Conservation (phyloP, 1,139 yeast genomes). For the Lodderomyces parapsilosis region DNA sequence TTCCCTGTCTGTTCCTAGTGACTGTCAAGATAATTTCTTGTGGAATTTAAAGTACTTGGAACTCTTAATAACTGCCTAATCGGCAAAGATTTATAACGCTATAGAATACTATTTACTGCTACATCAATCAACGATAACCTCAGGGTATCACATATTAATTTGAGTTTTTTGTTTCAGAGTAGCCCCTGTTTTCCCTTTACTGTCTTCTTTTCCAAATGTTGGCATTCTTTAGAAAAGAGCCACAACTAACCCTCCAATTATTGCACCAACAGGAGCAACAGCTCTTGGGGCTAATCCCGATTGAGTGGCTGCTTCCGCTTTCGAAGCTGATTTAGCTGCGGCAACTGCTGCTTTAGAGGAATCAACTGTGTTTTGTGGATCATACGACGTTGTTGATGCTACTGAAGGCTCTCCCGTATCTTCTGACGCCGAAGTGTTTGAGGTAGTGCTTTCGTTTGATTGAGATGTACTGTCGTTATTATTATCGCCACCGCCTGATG, state of each 20-base stretch:
- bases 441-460: constrained; percentile 8
- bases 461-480: constrained; percentile 1
- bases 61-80: constrained; percentile 32
- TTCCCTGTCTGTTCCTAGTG: constrained; percentile 27
- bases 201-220: no score
- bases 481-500: constrained; percentile 2
- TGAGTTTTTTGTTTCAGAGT: neutral
- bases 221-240: constrained; percentile 33
- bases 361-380: neutral
- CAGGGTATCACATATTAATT: neutral
- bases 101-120: neutral
- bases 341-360: constrained; percentile 4
- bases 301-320: constrained; percentile 5
- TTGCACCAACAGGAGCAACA: constrained; percentile 34
- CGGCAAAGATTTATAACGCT: neutral
- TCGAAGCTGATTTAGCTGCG: constrained; percentile 8
- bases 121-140: neutral
- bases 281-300: constrained; percentile 17
- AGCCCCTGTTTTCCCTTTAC: neutral
- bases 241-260: constrained; percentile 35
- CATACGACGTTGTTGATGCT: constrained; percentile 3
- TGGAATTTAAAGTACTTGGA: constrained; percentile 43
- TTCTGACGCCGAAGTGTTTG: constrained; percentile 9
- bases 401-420: neutral
- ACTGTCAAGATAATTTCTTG: constrained; percentile 41